phyloP scores from a whole-genome alignment of 2,329 filamentous ascomycete genomes.

The Colletotrichum abscissum region DNA sequence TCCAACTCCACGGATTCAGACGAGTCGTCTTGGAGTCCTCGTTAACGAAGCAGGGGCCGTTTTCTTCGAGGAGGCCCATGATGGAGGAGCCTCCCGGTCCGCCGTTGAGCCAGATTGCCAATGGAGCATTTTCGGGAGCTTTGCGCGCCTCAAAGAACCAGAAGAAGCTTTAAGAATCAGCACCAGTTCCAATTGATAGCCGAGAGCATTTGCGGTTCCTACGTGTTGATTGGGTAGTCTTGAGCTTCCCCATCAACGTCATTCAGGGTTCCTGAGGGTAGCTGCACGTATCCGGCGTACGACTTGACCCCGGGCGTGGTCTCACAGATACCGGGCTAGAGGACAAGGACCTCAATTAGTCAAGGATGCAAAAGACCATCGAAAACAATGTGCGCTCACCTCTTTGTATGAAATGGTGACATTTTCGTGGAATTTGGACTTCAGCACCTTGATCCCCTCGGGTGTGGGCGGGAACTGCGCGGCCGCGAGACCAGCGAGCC shows the following conservation, averaged over 20 bases:
- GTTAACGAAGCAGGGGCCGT: constrained; percentile 55
- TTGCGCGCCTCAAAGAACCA: constrained; percentile 44
- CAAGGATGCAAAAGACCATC: not conserved
- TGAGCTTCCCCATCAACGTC: constrained; percentile 56
- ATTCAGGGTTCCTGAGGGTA: constrained; percentile 56
- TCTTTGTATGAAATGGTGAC: constrained; percentile 73
- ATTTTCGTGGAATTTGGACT: constrained; percentile 68
- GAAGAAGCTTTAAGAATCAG: constrained; percentile 36
- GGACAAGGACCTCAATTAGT: constrained; percentile 31
- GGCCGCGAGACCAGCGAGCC: constrained; percentile 37
- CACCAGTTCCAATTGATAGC: not conserved
- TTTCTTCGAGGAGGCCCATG: constrained; percentile 58
- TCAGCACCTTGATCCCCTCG: constrained; percentile 57
- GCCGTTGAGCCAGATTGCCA: constrained; percentile 67
- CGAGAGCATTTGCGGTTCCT: not conserved
- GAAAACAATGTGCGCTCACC: constrained; percentile 43
- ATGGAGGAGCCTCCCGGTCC: constrained; percentile 65
- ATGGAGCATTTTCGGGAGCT: constrained; percentile 48
- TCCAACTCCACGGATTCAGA: constrained; percentile 67
- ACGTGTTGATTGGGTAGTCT: constrained; percentile 61
- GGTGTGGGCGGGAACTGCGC: constrained; percentile 46
- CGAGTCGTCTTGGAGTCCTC: constrained; percentile 56
- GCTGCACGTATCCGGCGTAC: constrained; percentile 72
- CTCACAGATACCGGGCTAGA: constrained; percentile 67
- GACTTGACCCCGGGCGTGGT: constrained; percentile 69